These are phyloP conservation scores for Trichoderma endophyticum DNA, from an alignment of 2,329 filamentous ascomycete species.

Conservation along the genomic window DNA sequence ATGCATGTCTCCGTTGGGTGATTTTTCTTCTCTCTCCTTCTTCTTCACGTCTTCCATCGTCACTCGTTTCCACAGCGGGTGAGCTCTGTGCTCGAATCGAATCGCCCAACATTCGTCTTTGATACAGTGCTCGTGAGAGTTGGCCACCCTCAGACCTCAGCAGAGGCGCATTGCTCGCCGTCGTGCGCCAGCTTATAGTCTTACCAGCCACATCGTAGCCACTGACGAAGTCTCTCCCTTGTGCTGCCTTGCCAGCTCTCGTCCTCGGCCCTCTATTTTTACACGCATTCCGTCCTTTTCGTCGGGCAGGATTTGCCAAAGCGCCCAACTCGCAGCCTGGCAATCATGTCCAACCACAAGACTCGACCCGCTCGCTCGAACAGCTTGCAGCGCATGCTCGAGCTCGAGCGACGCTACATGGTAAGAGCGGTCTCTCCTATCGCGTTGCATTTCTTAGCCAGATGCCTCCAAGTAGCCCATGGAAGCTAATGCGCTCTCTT, in stretches of 20 bases:
- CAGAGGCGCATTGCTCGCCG: conserved; percentile 13
- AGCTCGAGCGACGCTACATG: conserved; percentile 57
- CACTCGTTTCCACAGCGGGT: conserved; percentile 1
- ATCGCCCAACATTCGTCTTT: background rate
- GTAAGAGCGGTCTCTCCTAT: conserved; percentile 39
- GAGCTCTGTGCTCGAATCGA: background rate
- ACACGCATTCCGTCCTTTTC: background rate
- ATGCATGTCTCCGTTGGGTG: background rate
- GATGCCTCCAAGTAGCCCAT: background rate
- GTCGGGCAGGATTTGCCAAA: background rate
- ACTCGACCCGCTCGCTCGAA: conserved; percentile 35
- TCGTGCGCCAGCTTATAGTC: background rate
- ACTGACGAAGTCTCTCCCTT: conserved; percentile 13
- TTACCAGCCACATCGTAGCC: conserved; percentile 18
- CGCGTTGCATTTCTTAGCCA: background rate
- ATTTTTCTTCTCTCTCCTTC: background rate
- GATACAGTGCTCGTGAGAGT: background rate
- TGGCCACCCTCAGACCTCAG: background rate
- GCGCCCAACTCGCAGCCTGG: background rate
- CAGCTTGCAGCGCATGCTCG: conserved; percentile 57
- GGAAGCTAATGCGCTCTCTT: background rate
- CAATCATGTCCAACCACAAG: conserved; percentile 19
- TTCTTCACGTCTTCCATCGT: background rate
- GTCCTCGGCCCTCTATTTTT: conserved; percentile 8
- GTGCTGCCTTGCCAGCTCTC: background rate